A percentile compares a stretch with the other conserved stretches of the same genome.
Evolutionary conservation across 108 stramenopile genomes (phyloP).

Genomic region (Cyclotella distinguenda): DNA sequence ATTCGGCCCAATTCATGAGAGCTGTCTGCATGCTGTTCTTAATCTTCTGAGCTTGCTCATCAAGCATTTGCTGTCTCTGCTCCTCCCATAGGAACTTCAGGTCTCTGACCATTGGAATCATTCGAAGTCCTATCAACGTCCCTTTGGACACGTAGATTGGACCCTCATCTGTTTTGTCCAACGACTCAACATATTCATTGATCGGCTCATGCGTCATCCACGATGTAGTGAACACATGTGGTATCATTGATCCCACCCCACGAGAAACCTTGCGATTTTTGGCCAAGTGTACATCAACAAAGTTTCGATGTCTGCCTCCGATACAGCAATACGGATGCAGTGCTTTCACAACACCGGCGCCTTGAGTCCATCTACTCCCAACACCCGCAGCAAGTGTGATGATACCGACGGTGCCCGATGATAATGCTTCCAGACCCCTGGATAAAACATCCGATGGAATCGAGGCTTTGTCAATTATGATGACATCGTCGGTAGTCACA

Average conservation of each 20-base stretch:
- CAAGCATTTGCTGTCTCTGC: slow-evolving; percentile 51
- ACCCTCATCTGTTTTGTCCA: slow-evolving; percentile 25
- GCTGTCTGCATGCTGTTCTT: slow-evolving; percentile 47
- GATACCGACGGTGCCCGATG: slow-evolving; percentile 49
- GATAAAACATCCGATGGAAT: slow-evolving; percentile 26
- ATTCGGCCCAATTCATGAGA: slow-evolving; percentile 52
- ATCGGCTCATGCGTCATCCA: slow-evolving; percentile 62
- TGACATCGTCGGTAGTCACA: slow-evolving; percentile 47
- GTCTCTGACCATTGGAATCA: slow-evolving; percentile 54
- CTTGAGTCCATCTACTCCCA: slow-evolving; percentile 66
- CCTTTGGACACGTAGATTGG: slow-evolving; percentile 58
- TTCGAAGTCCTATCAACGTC: slow-evolving; percentile 50
- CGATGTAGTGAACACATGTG: slow-evolving; percentile 59
- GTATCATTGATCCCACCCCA: slow-evolving; percentile 42
- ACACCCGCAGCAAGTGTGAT: slow-evolving; percentile 62
- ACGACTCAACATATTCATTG: slow-evolving; percentile 29
- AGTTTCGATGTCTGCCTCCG: slow-evolving; percentile 48
- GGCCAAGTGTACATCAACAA: slow-evolving; percentile 62
- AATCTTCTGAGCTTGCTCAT: slow-evolving; percentile 62
- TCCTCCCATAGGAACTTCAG: slow-evolving; percentile 59
- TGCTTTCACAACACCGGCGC: slow-evolving; percentile 63
- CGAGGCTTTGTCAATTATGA: slow-evolving; percentile 26
- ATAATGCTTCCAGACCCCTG: slow-evolving; percentile 46
- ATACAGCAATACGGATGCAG: slow-evolving; percentile 57
- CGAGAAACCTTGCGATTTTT: slow-evolving; percentile 51